These are phyloP conservation scores for Saccharomyces hybrid DNA, from an alignment of 1,139 yeast species.

Conservation along the genomic window DNA sequence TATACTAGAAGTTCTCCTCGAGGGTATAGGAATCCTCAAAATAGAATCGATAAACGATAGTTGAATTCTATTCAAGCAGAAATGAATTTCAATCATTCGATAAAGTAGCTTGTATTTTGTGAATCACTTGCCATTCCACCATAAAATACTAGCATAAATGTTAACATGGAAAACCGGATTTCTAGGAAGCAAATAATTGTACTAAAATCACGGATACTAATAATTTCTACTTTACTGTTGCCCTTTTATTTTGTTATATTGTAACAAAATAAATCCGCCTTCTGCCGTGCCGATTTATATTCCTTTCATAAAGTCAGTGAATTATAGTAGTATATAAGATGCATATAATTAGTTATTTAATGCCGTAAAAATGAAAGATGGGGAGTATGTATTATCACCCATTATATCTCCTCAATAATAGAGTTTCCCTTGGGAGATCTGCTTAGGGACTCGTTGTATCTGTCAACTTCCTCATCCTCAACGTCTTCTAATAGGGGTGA, in stretches of 20 bases:
- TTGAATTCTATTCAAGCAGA: too few species aligned
- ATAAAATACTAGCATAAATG: too few species aligned
- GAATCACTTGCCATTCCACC: too few species aligned
- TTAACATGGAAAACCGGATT: too few species aligned
- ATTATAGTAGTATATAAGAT: not conserved
- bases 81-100: too few species aligned
- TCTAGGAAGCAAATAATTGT: too few species aligned
- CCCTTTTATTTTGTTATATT: too few species aligned
- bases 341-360: not conserved
- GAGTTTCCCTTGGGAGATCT: constrained; percentile 20
- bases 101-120: too few species aligned
- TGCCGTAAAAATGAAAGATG: not conserved
- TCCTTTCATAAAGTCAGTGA: not conserved
- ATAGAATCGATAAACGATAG: not conserved
- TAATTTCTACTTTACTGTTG: too few species aligned
- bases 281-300: not conserved
- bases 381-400: not conserved
- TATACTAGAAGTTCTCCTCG: not conserved
- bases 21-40: not conserved
- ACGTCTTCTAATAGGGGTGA: constrained; percentile 26
- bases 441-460: constrained; percentile 19
- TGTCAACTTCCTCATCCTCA: constrained; percentile 25
- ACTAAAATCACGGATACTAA: too few species aligned
- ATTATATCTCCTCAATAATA: constrained; percentile 22
- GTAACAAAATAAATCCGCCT: too few species aligned